Evolutionary conservation across 176 grass and related monocot genomes (phyloP), one percentile per base, ranked within the genome.

Genomic region (Alloteropsis semialata): DNA sequence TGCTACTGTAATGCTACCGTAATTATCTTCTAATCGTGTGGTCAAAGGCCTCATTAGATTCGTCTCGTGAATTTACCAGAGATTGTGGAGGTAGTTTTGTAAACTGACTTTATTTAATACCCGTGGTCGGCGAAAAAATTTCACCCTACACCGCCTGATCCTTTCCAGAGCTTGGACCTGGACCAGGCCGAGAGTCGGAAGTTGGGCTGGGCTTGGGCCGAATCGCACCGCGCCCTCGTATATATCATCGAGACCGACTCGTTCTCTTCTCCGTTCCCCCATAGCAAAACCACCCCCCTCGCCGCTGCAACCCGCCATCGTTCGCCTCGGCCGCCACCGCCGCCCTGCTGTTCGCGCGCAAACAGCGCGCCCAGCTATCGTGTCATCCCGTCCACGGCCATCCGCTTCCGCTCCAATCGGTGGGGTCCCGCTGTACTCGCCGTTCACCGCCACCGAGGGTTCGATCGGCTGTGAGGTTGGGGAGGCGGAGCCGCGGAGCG

Each of bases 221-320:
- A 22, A 32, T 36, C 61, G 14, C 14, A 18, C 34, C 32, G 13
- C 46, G 7, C 77, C 49, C n/a, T 5, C 22, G 3, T 19, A 16
- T 2, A n/a, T 14, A 12, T 19, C 44, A 37, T 36, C 30, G 66
- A 65, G 18, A 46, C 71, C 19, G 65, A 50, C 24, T 33, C 76
- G 60, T 17, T 48, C 19, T 3, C 28, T 65, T 6, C 13, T 30
- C 21, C 45, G 15, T 43, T 32, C 58, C 53, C 58, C 59, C 39
- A 16, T 28, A 77, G 13, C 21, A 73, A 62, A 51, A 21, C 22
- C 57, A 21, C 58, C 39, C 8, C 32, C 48, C 2, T 48, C 83
- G 74, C 74, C 82, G 74, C 44, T 21, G 69, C 42, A 3, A 29
- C 27, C 69, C n/a, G 56, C 22, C 45, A 58, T 65, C 55, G 73